A percentile compares a stretch with the other conserved stretches of the same genome.
Evolutionary conservation across 2,329 filamentous ascomycete genomes (phyloP).

Genomic region (Fusarium luffae): DNA sequence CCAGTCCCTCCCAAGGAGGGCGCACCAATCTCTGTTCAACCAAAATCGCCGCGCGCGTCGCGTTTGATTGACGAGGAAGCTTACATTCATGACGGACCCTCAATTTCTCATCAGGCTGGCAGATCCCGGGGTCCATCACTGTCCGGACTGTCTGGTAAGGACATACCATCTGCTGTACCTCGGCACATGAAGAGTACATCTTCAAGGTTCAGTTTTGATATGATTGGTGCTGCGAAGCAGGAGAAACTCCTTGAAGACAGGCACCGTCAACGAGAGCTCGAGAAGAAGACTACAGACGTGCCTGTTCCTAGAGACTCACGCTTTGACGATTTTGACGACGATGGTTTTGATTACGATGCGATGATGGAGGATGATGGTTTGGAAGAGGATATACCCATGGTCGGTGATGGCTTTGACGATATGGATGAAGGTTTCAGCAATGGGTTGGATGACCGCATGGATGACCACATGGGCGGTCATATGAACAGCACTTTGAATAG

Average conservation of each 20-base stretch:
- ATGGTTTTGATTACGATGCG: slow-evolving; percentile 69
- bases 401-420: slow-evolving; percentile 48
- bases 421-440: slow-evolving; percentile 42
- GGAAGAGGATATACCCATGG: slow-evolving; percentile 62
- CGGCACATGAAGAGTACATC: slow-evolving; percentile 80
- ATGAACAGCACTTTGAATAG: slow-evolving; percentile 38
- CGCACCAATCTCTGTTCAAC: slow-evolving; percentile 40
- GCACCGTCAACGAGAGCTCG: slow-evolving; percentile 73
- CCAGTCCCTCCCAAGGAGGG: slow-evolving; percentile 56
- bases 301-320: slow-evolving; percentile 61
- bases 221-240: slow-evolving; percentile 75
- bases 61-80: slow-evolving; percentile 34
- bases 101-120: slow-evolving; percentile 47
- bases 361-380: slow-evolving; percentile 74
- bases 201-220: slow-evolving; percentile 84
- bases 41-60: slow-evolving; percentile 40
- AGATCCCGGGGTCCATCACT: slow-evolving; percentile 66
- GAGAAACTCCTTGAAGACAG: slow-evolving; percentile 78
- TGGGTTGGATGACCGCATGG: slow-evolving; percentile 35
- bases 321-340: slow-evolving; percentile 72
- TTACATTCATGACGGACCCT: slow-evolving; percentile 33
- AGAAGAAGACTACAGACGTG: slow-evolving; percentile 61
- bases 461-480: not conserved
- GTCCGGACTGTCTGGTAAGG: slow-evolving; percentile 59
- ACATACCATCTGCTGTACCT: slow-evolving; percentile 63